Evolutionary conservation across 1,139 yeast genomes (phyloP).

Genomic region (Scheffersomyces titani): DNA sequence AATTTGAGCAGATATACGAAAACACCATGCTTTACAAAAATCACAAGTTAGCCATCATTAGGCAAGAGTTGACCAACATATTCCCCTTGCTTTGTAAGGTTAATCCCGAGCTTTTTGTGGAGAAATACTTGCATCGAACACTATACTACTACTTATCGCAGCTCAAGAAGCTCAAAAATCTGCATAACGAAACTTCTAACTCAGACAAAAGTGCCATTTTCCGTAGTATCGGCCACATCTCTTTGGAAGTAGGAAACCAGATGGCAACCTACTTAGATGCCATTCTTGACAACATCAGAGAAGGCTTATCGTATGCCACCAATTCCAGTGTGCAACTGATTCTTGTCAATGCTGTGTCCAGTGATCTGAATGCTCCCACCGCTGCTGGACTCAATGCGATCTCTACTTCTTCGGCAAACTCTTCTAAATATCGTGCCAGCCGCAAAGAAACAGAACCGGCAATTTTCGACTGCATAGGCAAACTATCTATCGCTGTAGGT

Average conservation of each 20-base stretch:
- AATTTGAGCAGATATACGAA: constrained; percentile 78
- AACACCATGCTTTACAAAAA: constrained; percentile 74
- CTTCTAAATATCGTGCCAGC: constrained; percentile 59
- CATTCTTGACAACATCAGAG: constrained; percentile 78
- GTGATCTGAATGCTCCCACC: constrained; percentile 15
- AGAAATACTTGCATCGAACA: constrained; percentile 78
- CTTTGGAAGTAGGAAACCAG: constrained; percentile 81
- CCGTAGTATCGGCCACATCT: constrained; percentile 82
- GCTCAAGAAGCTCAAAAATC: constrained; percentile 63
- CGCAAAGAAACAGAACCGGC: constrained; percentile 83
- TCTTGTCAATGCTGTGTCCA: constrained; percentile 43
- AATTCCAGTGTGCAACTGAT: constrained; percentile 44
- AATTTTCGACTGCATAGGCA: constrained; percentile 85
- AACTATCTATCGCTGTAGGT: constrained; percentile 86
- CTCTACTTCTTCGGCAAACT: constrained; percentile 29
- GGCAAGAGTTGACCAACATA: constrained; percentile 81
- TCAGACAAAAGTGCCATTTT: constrained; percentile 76
- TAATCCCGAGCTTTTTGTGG: constrained; percentile 75
- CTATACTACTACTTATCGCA: constrained; percentile 77
- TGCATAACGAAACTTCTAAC: constrained; percentile 41
- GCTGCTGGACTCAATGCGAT: constrained; percentile 24
- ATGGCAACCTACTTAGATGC: constrained; percentile 90
- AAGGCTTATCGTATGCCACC: constrained; percentile 61
- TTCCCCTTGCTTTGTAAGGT: constrained; percentile 83
- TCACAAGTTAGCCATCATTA: constrained; percentile 70